Base-by-base conservation (phyloP, 441 rosid species). In the Populus tomentosa region DNA sequence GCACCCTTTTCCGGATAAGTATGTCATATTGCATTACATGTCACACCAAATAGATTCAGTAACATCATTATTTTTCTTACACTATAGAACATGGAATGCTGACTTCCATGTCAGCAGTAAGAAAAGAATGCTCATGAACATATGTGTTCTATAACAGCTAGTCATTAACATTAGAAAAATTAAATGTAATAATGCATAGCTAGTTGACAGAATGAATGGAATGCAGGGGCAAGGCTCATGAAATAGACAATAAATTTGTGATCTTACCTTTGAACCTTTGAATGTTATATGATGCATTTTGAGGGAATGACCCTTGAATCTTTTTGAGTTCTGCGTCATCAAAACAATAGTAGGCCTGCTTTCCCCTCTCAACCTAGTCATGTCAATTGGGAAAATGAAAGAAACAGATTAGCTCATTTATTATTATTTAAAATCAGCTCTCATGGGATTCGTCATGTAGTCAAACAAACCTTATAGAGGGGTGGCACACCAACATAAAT, bases 401-500 rank as follows among this genome's bases (percentile, higher is more conserved):
- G 67, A 76, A 70, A 35, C 42, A 71, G 20, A 56, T 32, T 21
- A 69, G 56, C 36, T n/a, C 18, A 35, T 61, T 68, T 2, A 61
- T 71, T 73, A 36, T 79, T 69, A 70, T 74, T 68, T 63, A 36
- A 71, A 28, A 79, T 10, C 67, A 72, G 7, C 66, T 72, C 21
- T 69, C 59, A 30, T 30, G 3, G 66, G 73, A 73, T 32, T 80
- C 70, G 74, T 63, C 20, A 61, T 24, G 24, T 14, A 28, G 76
- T 24, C n/a, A 69, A 74, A 69, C 83, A 70, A 77, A 91, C 99
- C 98, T 96, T 94, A 91, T 85, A 96, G 81, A 96, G 91, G 42
- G 99, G 99, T 56, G 98, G 95, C 82, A 96, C 98, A 75, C 98
- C 99, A 71, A 92, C 97, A 50, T 92, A 96, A 75, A 96, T 92